Evolutionary conservation across 2,329 filamentous ascomycete genomes (phyloP), one percentile per base, ranked within the genome.

Genomic region (Drechslerella dactyloides): DNA sequence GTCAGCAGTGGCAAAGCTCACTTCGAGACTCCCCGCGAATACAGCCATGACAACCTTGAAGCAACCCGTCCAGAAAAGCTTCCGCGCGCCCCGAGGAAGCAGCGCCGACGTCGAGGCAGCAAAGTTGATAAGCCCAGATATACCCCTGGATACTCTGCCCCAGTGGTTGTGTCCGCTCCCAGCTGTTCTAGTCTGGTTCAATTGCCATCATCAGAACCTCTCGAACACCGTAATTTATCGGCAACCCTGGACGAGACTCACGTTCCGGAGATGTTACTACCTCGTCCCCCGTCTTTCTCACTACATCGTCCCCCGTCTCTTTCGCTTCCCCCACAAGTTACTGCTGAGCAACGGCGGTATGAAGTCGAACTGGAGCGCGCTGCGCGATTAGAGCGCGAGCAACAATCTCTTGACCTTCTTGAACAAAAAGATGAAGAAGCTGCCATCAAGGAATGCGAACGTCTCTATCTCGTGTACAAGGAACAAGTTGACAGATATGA

Each of bases 401-500:
- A 73, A 37, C 48, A 48, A 21, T 56, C 61, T 2, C 51, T 68
- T 24, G 69, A 73, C 19, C 23, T 63, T 24, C 62, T 73, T 4
- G 62, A 73, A 27, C 24, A 53, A 17, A 46, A 63, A 19, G 62
- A 73, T 50, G 69, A 62, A 30, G 56, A 68, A 23, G 69, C 62
- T 7, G 69, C 69, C 2, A 51, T 33, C 19, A 58, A 52, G 40
- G 69, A 68, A 50, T 57, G 69, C 10, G 48, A 68, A 15, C 62
- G 69, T 23, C 40, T 73, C 1, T 73, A 61, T 30, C n/a, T 73
- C 35, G 53, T 73, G 15, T 66, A 68, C n/a, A 52, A 53, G 21
- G 61, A 73, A 37, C 69, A 58, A 48, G 62, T 51, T 10, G 69
- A 68, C 23, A 50, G 69, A 44, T 73, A 66, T 55, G 69, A 73